These are phyloP conservation scores for Phytophthora meadii DNA, from an alignment of 352 stramenopile genomes.

Conservation along the genomic window DNA sequence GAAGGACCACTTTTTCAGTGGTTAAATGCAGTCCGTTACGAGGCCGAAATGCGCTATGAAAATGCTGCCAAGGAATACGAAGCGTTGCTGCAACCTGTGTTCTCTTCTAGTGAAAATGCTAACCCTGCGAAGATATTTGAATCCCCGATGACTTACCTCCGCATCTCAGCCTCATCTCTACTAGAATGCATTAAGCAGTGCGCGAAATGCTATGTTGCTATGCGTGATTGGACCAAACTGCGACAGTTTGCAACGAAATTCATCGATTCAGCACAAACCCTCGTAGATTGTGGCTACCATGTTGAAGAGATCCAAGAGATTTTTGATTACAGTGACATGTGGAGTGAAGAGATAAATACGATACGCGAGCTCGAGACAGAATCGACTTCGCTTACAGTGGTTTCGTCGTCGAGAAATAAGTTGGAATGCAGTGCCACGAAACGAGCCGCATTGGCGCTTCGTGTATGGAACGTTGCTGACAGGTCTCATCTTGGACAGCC, in stretches of 20 bases:
- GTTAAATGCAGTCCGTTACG: constrained; percentile 46
- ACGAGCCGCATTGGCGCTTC: constrained; percentile 22
- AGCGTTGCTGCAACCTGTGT: constrained; percentile 41
- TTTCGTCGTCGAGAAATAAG: neutral
- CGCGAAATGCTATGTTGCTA: constrained; percentile 49
- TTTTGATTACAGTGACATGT: constrained; percentile 40
- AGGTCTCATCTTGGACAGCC: constrained; percentile 4
- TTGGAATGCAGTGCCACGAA: constrained; percentile 2
- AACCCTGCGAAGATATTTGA: constrained; percentile 31
- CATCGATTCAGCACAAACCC: constrained; percentile 28
- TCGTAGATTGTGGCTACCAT: constrained; percentile 25
- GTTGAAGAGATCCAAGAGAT: constrained; percentile 42
- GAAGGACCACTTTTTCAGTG: constrained; percentile 48
- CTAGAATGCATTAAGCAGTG: constrained; percentile 59
- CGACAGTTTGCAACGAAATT: constrained; percentile 39
- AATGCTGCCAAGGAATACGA: constrained; percentile 60
- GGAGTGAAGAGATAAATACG: constrained; percentile 44
- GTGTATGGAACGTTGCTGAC: constrained; percentile 37
- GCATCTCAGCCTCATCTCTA: constrained; percentile 46
- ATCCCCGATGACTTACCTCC: constrained; percentile 35
- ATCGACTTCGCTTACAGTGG: neutral
- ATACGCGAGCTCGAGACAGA: constrained; percentile 36
- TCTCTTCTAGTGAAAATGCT: constrained; percentile 5
- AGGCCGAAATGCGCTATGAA: constrained; percentile 74
- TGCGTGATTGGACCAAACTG: constrained; percentile 56